Evolutionary conservation across 331 rosid genomes (phyloP).

Genomic region (Quercus phellos): DNA sequence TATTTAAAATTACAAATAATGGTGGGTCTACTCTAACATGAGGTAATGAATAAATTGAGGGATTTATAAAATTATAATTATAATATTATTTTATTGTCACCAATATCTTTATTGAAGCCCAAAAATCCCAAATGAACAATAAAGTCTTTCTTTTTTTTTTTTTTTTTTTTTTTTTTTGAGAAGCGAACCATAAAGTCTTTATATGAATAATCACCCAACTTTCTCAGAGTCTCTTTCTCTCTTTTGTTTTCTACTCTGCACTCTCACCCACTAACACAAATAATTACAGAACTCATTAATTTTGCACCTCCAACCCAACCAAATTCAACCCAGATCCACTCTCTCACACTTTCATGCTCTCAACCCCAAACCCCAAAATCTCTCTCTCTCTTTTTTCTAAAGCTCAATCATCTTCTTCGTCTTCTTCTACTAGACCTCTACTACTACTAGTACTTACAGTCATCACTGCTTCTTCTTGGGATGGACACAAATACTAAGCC

Average conservation of each 20-base stretch:
- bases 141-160: no score
- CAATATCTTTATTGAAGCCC: no score
- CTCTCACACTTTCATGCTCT: slow-evolving; percentile 20
- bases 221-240: neutral
- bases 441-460: no score
- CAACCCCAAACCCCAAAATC: neutral
- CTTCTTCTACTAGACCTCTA: no score
- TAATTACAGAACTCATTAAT: neutral
- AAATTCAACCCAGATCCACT: slow-evolving; percentile 1
- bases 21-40: no score
- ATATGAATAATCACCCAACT: neutral
- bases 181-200: no score
- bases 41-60: no score
- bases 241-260: neutral
- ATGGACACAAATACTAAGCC: slow-evolving; percentile 63
- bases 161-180: no score
- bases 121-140: no score
- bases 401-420: neutral
- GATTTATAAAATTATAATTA: no score
- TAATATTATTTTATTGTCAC: no score
- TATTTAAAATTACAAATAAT: no score
- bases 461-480: neutral
- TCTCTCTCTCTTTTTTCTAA: neutral
- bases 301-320: neutral
- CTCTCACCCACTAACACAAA: slow-evolving; percentile 5